Evolutionary conservation across 805 yeast genomes (phyloP).

Genomic region (Wickerhamiella brachini): DNA sequence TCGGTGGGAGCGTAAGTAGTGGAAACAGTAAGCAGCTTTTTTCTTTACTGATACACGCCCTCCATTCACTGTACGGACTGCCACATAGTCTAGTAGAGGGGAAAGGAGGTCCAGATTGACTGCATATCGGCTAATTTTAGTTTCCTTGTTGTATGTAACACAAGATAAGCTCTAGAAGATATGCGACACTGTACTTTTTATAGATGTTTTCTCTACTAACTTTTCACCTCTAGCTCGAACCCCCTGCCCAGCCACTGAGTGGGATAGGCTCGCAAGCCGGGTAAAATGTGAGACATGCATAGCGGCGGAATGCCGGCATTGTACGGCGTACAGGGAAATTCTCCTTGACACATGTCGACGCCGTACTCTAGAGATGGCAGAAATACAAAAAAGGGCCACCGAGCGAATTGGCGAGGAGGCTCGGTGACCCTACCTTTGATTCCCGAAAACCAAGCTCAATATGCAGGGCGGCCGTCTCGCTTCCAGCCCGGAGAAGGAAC

Average conservation of each 20-base stretch:
- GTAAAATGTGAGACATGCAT: not conserved
- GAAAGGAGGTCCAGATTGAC: slow-evolving; percentile 24
- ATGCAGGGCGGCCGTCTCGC: not conserved
- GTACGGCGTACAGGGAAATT: not conserved
- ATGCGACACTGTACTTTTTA: not conserved
- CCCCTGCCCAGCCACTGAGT: not conserved
- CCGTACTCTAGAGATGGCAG: not conserved
- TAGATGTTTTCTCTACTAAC: not conserved
- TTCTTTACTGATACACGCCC: slow-evolving; percentile 24
- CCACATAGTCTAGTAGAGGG: slow-evolving; percentile 22
- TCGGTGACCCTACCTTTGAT: not conserved
- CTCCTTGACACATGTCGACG: not conserved
- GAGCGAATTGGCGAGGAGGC: not conserved
- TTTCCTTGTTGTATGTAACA: not conserved
- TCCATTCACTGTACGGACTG: slow-evolving; percentile 24
- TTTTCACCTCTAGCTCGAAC: not conserved
- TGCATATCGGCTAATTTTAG: not conserved
- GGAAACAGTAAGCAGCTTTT: not conserved
- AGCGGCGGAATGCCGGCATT: not conserved
- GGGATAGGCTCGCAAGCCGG: not conserved
- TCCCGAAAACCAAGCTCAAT: not conserved
- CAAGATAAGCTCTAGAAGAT: not conserved
- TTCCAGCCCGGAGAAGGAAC: not conserved
- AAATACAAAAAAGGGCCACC: not conserved
- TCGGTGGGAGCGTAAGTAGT: not conserved